phyloP scores from a whole-genome alignment of 2,329 filamentous ascomycete species.

The Colletotrichum australisinense region DNA sequence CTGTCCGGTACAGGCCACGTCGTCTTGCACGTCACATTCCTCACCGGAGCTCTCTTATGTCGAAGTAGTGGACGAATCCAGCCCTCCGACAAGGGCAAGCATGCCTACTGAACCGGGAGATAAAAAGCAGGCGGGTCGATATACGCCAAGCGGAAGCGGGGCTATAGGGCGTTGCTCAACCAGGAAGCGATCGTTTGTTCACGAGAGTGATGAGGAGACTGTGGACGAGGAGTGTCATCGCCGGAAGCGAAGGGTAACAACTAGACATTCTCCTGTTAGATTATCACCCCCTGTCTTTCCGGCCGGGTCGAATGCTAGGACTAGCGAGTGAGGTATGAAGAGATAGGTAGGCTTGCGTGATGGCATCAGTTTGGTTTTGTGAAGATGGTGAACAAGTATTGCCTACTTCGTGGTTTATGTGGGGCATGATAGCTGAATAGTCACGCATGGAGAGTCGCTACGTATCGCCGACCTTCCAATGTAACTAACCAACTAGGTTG shows the following conservation, averaged over 20 bases:
- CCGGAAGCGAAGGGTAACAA: not conserved
- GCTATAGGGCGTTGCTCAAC: not conserved
- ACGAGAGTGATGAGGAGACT: slow-evolving; percentile 4
- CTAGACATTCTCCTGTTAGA: not conserved
- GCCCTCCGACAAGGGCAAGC: not conserved
- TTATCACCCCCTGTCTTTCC: not conserved
- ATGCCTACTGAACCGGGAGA: not conserved
- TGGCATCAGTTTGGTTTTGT: no score
- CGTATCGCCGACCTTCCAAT: no score
- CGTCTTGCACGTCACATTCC: not conserved
- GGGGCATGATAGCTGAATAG: no score
- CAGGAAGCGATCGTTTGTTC: slow-evolving; percentile 6
- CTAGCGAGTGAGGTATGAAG: not conserved
- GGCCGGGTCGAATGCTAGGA: not conserved
- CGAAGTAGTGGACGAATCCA: not conserved
- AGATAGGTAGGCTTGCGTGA: no score
- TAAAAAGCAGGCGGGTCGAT: not conserved
- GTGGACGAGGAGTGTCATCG: not conserved
- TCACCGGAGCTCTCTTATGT: not conserved
- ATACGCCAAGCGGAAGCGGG: not conserved
- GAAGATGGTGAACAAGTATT: no score
- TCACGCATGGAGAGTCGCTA: no score
- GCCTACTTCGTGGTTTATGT: no score
- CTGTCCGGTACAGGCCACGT: not conserved
- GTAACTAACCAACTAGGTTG: no score